Base-by-base conservation (phyloP, 805 yeast species). In the Yarrowia hollandica region DNA sequence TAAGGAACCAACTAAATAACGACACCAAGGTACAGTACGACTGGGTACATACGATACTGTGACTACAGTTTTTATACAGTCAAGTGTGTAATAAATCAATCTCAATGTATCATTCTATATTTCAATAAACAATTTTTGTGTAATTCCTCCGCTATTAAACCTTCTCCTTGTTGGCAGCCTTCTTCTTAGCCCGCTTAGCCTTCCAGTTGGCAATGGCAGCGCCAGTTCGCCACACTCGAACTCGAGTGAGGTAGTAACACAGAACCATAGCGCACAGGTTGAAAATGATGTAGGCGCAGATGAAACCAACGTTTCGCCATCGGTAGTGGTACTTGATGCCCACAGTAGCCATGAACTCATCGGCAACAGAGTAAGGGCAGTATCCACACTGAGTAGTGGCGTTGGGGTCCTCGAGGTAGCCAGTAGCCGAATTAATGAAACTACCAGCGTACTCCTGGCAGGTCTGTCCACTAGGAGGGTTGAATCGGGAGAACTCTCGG, bases 251-350 rank as follows among this genome's bases (percentile, higher is more conserved):
- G 67, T 72, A 72, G 64, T 72, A 72, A 18, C 72, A 38, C 26
- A 60, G 34, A 8, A 69, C 55, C 62, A 68, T 63, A 26, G 64
- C 71, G 19, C 41, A 42, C 74, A 68, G 77, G 78, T 84, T 83
- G 75, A 84, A 82, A 34, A 73, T 61, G 57, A 82, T 76, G 72
- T 78, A 85, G 39, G 75, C 83, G 76, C 82, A 79, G 66, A 77
- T 76, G 65, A 84, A 75, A 21, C 90, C 89, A 62, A 84, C 72
- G 63, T 85, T 82, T 72, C 89, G 79, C 89, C 89, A 85, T 37
- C 82, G 72, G 61, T 79, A 66, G 42, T 69, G 60, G 70, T 74
- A 83, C n/a, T 71, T 67, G 54, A 80, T 74, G 61, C 75, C 74
- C 50, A 79, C 72, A 19, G 73, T 70, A 0, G 63, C 60, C 64